These are phyloP conservation scores for Melastoma candidum DNA, from an alignment of 441 rosid species.

Conservation along the genomic window DNA sequence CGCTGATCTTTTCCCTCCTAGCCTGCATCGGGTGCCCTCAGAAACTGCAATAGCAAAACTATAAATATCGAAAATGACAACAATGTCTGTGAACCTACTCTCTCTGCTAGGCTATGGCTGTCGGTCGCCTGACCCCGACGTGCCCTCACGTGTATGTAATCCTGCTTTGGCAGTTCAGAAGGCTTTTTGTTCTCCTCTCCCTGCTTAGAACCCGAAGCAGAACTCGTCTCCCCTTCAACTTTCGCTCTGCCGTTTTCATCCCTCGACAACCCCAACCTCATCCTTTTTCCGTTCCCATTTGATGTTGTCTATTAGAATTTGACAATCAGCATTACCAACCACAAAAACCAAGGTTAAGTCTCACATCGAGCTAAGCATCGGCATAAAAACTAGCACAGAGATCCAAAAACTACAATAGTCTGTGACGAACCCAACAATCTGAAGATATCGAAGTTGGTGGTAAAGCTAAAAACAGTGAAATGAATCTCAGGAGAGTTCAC, in stretches of 20 bases:
- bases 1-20: conserved; percentile 66
- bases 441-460: too few species aligned
- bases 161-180: conserved; percentile 55
- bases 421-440: too few species aligned
- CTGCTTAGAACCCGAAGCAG: conserved; percentile 26
- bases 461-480: too few species aligned
- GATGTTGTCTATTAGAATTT: conserved; percentile 45
- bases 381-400: too few species aligned
- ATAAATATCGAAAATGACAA: too few species aligned
- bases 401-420: too few species aligned
- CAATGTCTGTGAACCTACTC: conserved; percentile 26
- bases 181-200: conserved; percentile 44
- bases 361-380: too few species aligned
- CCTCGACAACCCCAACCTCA: conserved; percentile 30
- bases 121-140: conserved; percentile 70
- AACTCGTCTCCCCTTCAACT: conserved; percentile 54
- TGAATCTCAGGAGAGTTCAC: too few species aligned
- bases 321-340: conserved; percentile 9
- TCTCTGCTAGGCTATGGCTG: conserved; percentile 64
- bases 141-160: conserved; percentile 63
- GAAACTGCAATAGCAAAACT: too few species aligned
- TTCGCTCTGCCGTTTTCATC: conserved; percentile 39
- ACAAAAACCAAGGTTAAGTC: not conserved
- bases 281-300: conserved; percentile 31
- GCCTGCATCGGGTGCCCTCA: conserved; percentile 28